These are phyloP conservation scores for Sporothrix phasma DNA, from an alignment of 2,329 filamentous ascomycete species.

Conservation along the genomic window DNA sequence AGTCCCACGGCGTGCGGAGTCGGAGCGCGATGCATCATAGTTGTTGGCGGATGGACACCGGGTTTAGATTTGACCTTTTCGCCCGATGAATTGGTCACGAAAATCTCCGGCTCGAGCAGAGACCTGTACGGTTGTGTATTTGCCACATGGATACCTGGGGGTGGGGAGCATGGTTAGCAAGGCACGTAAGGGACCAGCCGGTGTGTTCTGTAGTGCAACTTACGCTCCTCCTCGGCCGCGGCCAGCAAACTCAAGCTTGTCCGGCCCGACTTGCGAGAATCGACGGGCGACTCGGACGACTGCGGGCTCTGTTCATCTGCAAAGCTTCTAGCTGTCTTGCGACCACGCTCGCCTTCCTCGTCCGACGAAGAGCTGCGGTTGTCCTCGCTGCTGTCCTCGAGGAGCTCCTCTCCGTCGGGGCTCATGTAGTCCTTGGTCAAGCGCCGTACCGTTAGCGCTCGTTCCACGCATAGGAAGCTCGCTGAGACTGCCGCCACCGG, in stretches of 20 bases:
- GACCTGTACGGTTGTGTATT: conserved; percentile 48
- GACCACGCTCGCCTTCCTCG: conserved; percentile 55
- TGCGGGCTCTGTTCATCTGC: conserved; percentile 31
- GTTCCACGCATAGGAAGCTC: conserved; percentile 44
- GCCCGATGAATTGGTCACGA: conserved; percentile 51
- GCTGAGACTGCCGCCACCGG: conserved; percentile 49
- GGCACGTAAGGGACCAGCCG: too few species aligned
- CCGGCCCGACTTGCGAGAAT: conserved; percentile 26
- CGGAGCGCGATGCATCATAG: conserved; percentile 59
- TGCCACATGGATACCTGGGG: conserved; percentile 42
- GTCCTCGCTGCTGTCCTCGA: conserved; percentile 60
- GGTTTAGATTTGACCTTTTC: conserved; percentile 49
- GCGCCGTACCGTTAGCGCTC: conserved; percentile 35
- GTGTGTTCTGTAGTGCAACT: conserved; percentile 26
- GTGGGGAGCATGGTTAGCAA: not conserved
- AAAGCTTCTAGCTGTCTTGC: conserved; percentile 42
- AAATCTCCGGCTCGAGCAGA: conserved; percentile 57
- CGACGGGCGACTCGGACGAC: conserved; percentile 25
- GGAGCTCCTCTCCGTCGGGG: conserved; percentile 55
- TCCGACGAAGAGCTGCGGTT: conserved; percentile 44
- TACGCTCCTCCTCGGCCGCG: conserved; percentile 70
- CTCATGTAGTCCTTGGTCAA: conserved; percentile 58
- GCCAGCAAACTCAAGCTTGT: conserved; percentile 55
- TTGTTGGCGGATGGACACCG: conserved; percentile 73
- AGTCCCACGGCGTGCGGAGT: conserved; percentile 55